phyloP scores from a whole-genome alignment of 805 yeast species.

The Phaffomyces antillensis region DNA sequence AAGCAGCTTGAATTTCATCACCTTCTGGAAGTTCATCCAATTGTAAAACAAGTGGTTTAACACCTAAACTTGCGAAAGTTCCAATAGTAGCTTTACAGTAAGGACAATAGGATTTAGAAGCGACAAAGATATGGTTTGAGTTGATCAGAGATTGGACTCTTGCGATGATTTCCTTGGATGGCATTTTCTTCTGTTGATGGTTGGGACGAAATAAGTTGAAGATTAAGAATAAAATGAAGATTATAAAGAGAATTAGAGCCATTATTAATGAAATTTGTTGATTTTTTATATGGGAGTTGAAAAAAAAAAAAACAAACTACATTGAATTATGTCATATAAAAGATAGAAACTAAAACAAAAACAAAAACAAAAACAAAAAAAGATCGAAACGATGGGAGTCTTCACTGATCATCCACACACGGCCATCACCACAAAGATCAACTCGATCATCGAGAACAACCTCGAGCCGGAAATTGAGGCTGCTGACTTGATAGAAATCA shows the following conservation, averaged over 20 bases:
- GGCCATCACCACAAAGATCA: constrained; percentile 58
- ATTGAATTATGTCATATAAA: too few species aligned
- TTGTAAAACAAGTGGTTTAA: constrained; percentile 41
- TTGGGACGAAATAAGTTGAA: neutral
- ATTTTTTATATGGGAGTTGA: too few species aligned
- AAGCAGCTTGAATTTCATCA: constrained; percentile 70
- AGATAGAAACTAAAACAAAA: neutral
- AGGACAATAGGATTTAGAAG: constrained; percentile 75
- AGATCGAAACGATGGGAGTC: constrained; percentile 37
- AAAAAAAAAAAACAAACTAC: too few species aligned
- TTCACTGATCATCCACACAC: constrained; percentile 58
- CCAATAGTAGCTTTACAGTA: constrained; percentile 43
- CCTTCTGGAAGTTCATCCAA: constrained; percentile 61
- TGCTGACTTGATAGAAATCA: constrained; percentile 26
- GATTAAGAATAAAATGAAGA: neutral
- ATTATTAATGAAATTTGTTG: neutral
- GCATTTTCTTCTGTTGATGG: constrained; percentile 32
- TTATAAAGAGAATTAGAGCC: neutral
- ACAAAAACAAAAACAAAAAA: too few species aligned
- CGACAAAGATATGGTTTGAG: constrained; percentile 65
- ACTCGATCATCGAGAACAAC: constrained; percentile 35
- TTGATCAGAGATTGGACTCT: constrained; percentile 61
- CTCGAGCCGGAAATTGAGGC: constrained; percentile 29
- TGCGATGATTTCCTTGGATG: constrained; percentile 47
- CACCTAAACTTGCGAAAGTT: constrained; percentile 31